Evolutionary conservation across 345 rosid species (phyloP).

Genomic region (Aurinia saxatilis): DNA sequence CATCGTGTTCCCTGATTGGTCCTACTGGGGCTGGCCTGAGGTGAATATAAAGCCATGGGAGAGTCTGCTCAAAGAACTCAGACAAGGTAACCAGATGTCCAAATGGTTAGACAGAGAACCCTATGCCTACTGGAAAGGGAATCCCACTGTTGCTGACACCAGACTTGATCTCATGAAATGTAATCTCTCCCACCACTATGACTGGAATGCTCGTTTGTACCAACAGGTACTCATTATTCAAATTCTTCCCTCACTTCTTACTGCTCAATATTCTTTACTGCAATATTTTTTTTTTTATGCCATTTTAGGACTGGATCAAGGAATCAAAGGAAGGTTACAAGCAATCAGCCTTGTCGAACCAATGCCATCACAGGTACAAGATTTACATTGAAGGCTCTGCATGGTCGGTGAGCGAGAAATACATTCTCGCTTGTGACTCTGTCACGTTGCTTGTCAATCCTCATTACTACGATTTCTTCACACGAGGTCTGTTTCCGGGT

Average conservation of each 20-base stretch:
- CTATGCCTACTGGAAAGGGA: slow-evolving; percentile 90
- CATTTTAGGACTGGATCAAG: slow-evolving; percentile 61
- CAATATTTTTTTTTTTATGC: not conserved
- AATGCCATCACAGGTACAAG: slow-evolving; percentile 75
- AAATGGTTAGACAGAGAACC: slow-evolving; percentile 68
- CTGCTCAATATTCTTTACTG: not conserved
- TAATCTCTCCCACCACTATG: slow-evolving; percentile 51
- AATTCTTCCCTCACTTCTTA: not conserved
- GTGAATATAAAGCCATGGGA: slow-evolving; percentile 72
- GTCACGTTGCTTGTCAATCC: slow-evolving; percentile 58
- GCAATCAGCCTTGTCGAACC: slow-evolving; percentile 64
- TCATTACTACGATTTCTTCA: slow-evolving; percentile 63
- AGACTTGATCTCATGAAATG: slow-evolving; percentile 71
- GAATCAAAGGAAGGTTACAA: slow-evolving; percentile 72
- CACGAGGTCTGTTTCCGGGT: slow-evolving; percentile 59
- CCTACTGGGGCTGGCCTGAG: slow-evolving; percentile 98
- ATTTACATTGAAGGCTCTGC: slow-evolving; percentile 82
- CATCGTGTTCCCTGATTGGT: slow-evolving; percentile 85
- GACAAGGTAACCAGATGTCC: slow-evolving; percentile 40
- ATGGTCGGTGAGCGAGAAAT: slow-evolving; percentile 86
- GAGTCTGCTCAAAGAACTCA: slow-evolving; percentile 36
- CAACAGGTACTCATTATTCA: too few species aligned
- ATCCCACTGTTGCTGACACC: slow-evolving; percentile 52
- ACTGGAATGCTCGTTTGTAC: slow-evolving; percentile 88
- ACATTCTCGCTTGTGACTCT: slow-evolving; percentile 82